phyloP scores from a whole-genome alignment of 2,329 filamentous ascomycete species.

The Clarireedia monteithiana region DNA sequence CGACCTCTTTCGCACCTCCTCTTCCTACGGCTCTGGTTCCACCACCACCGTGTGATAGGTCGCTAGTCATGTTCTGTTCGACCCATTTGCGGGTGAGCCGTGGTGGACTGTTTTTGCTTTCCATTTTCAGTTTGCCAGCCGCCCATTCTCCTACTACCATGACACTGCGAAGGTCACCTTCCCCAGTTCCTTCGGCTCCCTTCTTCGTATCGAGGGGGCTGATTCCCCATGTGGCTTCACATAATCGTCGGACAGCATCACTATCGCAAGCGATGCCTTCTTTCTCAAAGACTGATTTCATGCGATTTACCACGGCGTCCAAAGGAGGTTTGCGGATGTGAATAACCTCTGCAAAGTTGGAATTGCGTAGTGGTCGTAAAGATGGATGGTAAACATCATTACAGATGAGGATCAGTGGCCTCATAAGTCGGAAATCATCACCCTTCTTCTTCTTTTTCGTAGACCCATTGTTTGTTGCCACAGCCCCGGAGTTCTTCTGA shows the following conservation, averaged over 20 bases:
- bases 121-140: conserved; percentile 57
- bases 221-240: conserved; percentile 77
- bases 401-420: conserved; percentile 89
- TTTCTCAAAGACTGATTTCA: conserved; percentile 79
- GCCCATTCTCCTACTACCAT: conserved; percentile 89
- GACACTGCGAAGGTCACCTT: conserved; percentile 70
- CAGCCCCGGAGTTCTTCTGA: conserved; percentile 60
- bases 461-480: conserved; percentile 28
- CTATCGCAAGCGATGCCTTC: conserved; percentile 84
- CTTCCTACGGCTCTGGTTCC: conserved; percentile 64
- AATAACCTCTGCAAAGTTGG: conserved; percentile 77
- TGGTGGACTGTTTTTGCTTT: conserved; percentile 32
- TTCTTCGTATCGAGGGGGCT: conserved; percentile 61
- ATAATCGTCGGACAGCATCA: conserved; percentile 79
- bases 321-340: conserved; percentile 84
- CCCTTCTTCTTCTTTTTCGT: conserved; percentile 55
- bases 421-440: conserved; percentile 78
- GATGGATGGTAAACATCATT: conserved; percentile 95
- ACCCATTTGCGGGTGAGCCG: conserved; percentile 69
- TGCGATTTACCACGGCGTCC: conserved; percentile 73
- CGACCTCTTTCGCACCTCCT: conserved; percentile 66
- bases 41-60: conserved; percentile 62
- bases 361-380: conserved; percentile 77
- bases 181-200: conserved; percentile 58
- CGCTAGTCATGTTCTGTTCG: conserved; percentile 60